Evolutionary conservation across 441 rosid genomes (phyloP), one percentile per base, ranked within the genome.

Genomic region (Erodium moschatum): DNA sequence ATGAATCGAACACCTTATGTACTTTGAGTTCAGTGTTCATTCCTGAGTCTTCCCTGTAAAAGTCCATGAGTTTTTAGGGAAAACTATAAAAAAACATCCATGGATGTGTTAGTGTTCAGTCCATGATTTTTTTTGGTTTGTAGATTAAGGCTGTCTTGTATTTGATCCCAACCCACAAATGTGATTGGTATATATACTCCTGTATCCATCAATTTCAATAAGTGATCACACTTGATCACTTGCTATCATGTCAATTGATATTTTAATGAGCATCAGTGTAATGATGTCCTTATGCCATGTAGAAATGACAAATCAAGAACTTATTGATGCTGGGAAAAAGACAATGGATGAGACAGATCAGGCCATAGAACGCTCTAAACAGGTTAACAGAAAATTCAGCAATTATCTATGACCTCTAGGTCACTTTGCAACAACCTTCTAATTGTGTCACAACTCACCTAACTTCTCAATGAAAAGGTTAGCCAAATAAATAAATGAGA

Each of bases 321-420:
- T 91, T 66, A 60, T 94, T 40, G 81, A 80, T 85, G 85, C 89
- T 72, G 97, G 99, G 68, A 79, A 0, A 73, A 83, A 88, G 79
- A 83, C 86, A 75, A 91, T 91, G 96, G 92, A 94, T 80, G 97
- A 94, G 81, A 91, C 99, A 40, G 99, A 94, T 82, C 97, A 91
- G 72, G 95, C 78, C 73, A 90, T 94, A 73, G 92, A 94, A 73
- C 97, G 97, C 71, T 86, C 99, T 29, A 90, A 94, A 79, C 83
- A 87, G 89, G 97, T 85, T 74, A 73, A 40, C n/a, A 15, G 35
- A 67, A 72, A 68, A 71, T 31, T 21, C 63, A 44, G 50, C 13
- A 44, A 12, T 44, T 44, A 44, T 9, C 50, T 44, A 42, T 42
- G 48, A 42, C 48, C 48, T 42, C 48, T 9, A 42, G 48, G 48